Base-by-base conservation (phyloP, 495 filamentous ascomycete species). In the Daldinia grandis region DNA sequence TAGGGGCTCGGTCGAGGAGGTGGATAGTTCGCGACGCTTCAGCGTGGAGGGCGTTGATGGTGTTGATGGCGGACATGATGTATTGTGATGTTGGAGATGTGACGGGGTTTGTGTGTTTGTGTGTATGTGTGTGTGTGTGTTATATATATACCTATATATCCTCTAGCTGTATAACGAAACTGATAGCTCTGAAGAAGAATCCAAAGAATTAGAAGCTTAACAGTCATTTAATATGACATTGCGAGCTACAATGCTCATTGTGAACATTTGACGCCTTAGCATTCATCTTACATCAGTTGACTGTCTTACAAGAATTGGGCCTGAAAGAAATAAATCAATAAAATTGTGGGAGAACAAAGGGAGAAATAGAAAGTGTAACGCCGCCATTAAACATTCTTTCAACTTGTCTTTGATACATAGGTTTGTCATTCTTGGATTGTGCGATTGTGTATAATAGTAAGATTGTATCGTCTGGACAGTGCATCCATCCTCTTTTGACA, bases 11-110 rank as follows among this genome's bases (percentile, higher is more conserved):
- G n/a, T 33, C 62, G 1, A 10, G 0, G 1, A 37, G 47, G 4
- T 10, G 21, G 1, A 66, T 19, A 47, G 54, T 58, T 2, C 0
- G 8, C 1, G 42, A 3, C 8, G 51, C 57, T 21, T 63, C 12
- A 15, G 33, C 6, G 37, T 67, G 69, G 10, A 63, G 63, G 19
- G 27, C 9, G 27, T 9, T 21, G 51, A 71, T 59, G 9, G 47
- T 4, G 31, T 3, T 1, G 24, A 62, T 3, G 58, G 35, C 33
- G 24, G 69, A 63, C 69, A 67, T 72, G 51, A 14, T 59, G 35
- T 0, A 17, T 1, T 10, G 19, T 37, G 3, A 2, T 33, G 30
- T 21, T 2, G 15, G 33, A 1, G 51, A 21, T 51, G 2, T 24
- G 24, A 25, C 10, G 15, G 6, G n/a, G n/a, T n/a, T 5, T 24